Conservation (phyloP, 2,329 filamentous ascomycete species). For the Exutisphaerella laricina region DNA sequence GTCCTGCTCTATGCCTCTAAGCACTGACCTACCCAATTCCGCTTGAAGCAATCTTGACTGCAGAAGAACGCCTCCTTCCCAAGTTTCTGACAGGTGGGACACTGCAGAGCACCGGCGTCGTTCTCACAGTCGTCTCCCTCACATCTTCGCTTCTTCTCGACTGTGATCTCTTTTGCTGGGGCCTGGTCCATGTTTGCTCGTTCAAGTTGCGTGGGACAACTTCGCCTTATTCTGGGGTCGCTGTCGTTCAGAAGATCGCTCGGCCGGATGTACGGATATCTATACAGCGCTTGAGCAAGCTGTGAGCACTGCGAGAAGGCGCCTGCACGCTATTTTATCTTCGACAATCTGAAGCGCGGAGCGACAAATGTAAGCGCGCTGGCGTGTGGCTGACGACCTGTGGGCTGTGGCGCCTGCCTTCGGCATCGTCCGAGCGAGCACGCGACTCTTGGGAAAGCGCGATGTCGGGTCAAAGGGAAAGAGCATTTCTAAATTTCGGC, state of each 20-base stretch:
- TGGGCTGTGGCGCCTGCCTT: not conserved
- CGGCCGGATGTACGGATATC: no score
- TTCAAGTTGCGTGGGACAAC: no score
- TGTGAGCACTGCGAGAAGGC: no score
- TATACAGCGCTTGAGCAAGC: no score
- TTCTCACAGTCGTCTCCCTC: slow-evolving; percentile 79
- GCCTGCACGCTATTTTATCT: no score
- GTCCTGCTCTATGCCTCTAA: not conserved
- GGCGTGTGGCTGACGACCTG: not conserved
- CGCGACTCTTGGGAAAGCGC: slow-evolving; percentile 4
- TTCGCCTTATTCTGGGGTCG: no score
- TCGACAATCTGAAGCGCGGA: no score
- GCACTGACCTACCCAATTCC: slow-evolving; percentile 73
- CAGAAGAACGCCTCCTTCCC: slow-evolving; percentile 93
- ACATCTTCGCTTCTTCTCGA: slow-evolving; percentile 61
- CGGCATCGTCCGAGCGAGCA: not conserved
- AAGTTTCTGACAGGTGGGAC: slow-evolving; percentile 88
- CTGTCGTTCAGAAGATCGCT: no score
- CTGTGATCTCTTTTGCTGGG: slow-evolving; percentile 31
- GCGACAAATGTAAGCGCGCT: no score
- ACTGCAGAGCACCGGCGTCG: slow-evolving; percentile 79
- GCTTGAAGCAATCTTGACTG: slow-evolving; percentile 98
- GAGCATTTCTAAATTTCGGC: not conserved
- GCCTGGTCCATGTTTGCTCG: slow-evolving; percentile 28
- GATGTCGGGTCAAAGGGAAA: not conserved